These are phyloP conservation scores for Clonostachys chloroleuca DNA, from an alignment of 2,329 filamentous ascomycete genomes.

Conservation along the genomic window DNA sequence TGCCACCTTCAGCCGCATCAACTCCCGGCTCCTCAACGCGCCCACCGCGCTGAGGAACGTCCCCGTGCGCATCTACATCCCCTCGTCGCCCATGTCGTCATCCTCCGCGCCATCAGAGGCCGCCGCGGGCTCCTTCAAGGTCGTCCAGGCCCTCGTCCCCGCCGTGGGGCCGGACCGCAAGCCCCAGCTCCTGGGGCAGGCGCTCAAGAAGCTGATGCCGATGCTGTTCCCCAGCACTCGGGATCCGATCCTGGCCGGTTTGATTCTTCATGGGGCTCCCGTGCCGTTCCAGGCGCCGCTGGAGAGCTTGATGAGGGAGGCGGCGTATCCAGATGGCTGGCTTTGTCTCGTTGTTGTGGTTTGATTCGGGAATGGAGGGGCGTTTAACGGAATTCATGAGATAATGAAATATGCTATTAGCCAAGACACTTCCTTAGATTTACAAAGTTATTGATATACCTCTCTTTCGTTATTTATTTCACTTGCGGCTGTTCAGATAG, in stretches of 20 bases:
- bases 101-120: constrained; percentile 19
- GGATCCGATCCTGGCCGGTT: constrained; percentile 78
- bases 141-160: constrained; percentile 73
- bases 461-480: too few relatives aligned
- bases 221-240: constrained; percentile 81
- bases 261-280: constrained; percentile 78
- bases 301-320: constrained; percentile 77
- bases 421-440: too few relatives aligned
- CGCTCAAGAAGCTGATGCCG: constrained; percentile 71
- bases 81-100: constrained; percentile 49
- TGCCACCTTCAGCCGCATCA: constrained; percentile 66
- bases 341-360: constrained; percentile 77
- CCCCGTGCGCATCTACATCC: constrained; percentile 85
- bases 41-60: constrained; percentile 74
- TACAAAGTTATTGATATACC: too few relatives aligned
- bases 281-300: constrained; percentile 77
- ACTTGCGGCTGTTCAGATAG: too few relatives aligned
- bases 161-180: constrained; percentile 25
- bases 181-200: constrained; percentile 64
- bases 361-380: constrained; percentile 16
- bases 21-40: constrained; percentile 71
- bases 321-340: constrained; percentile 91
- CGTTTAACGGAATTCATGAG: neutral
- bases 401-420: too few relatives aligned
- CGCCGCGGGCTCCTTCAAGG: constrained; percentile 52